phyloP scores from a whole-genome alignment of 805 yeast genomes.

The Crinitomyces ghanaensis region DNA sequence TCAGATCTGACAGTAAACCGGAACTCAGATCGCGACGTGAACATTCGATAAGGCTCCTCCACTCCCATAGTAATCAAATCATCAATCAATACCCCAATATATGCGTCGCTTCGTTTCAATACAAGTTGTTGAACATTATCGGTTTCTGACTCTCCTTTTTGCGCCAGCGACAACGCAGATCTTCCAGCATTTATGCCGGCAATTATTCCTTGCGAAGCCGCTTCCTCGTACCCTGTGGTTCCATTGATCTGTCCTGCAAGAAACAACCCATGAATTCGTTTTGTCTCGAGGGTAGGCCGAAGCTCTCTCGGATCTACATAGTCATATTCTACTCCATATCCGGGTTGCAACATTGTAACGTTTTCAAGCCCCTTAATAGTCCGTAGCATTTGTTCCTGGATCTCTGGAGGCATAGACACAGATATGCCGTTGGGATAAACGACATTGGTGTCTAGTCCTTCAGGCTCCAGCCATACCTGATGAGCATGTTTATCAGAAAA shows the following conservation, averaged over 20 bases:
- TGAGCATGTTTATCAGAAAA: slow-evolving; percentile 70
- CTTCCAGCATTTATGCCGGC: slow-evolving; percentile 96
- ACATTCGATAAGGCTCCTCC: slow-evolving; percentile 95
- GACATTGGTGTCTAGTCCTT: slow-evolving; percentile 76
- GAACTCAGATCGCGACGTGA: slow-evolving; percentile 91
- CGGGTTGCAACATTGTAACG: slow-evolving; percentile 85
- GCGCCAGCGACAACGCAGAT: slow-evolving; percentile 27
- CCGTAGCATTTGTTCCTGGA: slow-evolving; percentile 62
- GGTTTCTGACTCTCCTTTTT: too few species aligned
- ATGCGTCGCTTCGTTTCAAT: slow-evolving; percentile 71
- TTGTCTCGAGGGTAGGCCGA: slow-evolving; percentile 67
- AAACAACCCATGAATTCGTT: slow-evolving; percentile 61
- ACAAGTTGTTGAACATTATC: slow-evolving; percentile 39
- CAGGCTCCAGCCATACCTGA: slow-evolving; percentile 92
- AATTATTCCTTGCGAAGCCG: slow-evolving; percentile 90
- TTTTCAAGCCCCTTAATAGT: slow-evolving; percentile 83
- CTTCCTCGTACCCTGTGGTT: slow-evolving; percentile 98
- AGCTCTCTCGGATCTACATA: slow-evolving; percentile 90
- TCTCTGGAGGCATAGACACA: slow-evolving; percentile 91
- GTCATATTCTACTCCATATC: slow-evolving; percentile 98
- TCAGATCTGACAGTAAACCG: slow-evolving; percentile 84
- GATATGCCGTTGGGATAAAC: slow-evolving; percentile 96
- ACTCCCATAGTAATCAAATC: slow-evolving; percentile 93
- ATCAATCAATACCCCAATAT: slow-evolving; percentile 84
- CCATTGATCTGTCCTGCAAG: slow-evolving; percentile 98